phyloP scores from a whole-genome alignment of 2,329 filamentous ascomycete genomes.

The Stagonosporopsis chrysanthemi region DNA sequence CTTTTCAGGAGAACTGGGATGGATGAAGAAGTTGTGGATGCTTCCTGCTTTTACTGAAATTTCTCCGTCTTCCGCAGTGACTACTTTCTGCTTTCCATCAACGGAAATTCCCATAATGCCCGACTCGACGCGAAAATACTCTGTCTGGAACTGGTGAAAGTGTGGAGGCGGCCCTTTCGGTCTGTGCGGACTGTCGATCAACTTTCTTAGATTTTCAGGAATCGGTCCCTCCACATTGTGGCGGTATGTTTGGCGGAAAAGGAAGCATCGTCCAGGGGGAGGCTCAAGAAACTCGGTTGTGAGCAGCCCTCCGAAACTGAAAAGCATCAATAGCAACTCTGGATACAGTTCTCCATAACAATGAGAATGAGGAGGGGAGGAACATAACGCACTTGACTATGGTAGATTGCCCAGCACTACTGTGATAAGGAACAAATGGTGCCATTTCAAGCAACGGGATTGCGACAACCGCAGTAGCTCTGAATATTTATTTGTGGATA shows the following conservation, averaged over 20 bases:
- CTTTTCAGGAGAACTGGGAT: constrained; percentile 8
- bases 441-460: constrained; percentile 5
- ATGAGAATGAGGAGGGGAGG: neutral
- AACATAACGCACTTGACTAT: constrained; percentile 10
- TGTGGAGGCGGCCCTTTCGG: constrained; percentile 37
- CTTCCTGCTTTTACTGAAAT: constrained; percentile 22
- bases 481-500: neutral
- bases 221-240: constrained; percentile 14
- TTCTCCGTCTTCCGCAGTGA: constrained; percentile 43
- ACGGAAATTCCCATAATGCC: constrained; percentile 42
- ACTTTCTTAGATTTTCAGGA: constrained; percentile 11
- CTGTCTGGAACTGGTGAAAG: constrained; percentile 45
- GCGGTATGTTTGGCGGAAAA: constrained; percentile 17
- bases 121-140: constrained; percentile 40
- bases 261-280: constrained; percentile 14
- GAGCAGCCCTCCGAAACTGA: constrained; percentile 15
- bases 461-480: neutral
- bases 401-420: constrained; percentile 7
- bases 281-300: constrained; percentile 15
- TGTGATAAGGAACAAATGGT: constrained; percentile 14
- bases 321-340: constrained; percentile 2
- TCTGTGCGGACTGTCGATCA: constrained; percentile 9
- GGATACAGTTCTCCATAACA: neutral
- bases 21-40: constrained; percentile 26
- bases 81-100: constrained; percentile 29